Base-by-base conservation (phyloP, 768 basidiomycete species). In the Pisolithus tinctorius region DNA sequence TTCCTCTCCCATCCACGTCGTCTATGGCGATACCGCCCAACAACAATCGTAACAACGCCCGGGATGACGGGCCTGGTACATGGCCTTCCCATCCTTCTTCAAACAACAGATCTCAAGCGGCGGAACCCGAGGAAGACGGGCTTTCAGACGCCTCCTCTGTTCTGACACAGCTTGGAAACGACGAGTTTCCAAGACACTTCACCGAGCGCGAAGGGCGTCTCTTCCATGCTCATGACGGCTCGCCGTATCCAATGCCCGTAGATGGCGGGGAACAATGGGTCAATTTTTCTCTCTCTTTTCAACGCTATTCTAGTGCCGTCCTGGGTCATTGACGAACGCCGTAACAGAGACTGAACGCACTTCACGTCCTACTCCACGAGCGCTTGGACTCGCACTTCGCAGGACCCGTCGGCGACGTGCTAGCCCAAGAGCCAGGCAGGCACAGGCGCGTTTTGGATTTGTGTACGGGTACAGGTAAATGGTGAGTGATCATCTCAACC, bases 391-490 rank as follows among this genome's bases (percentile, higher is more conserved):
- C 64, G 38, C 74, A 81, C 62, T 83, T 77, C 60, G 68, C 82
- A 47, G 82, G 80, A 5, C 85, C 86, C 37, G 79, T 88, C 25
- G 56, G 59, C 30, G 71, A 81, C 52, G 67, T 78, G 29, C 71
- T 90, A 45, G 70, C 69, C 40, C 58, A 60, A 26, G 64, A 68
- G 39, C 61, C 66, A 5, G 69, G 64, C 40, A 72, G 72, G 50
- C 72, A 69, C 45, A 78, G 71, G 64, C 74, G 75, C 53, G 84
- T 75, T 41, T 72, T 92, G 45, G 88, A 92, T 66, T 60, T 89
- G n/a, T 83, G 88, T 55, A 86, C 83, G 6, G 88, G 88, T 16
- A 84, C 76, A 16, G 88, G 88, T 5, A 68, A 62, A 68, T 92
- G 88, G 88, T 86, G 55, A 49, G 77, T 69, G 47, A 56, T 53